phyloP scores from a whole-genome alignment of 805 yeast genomes.

The Wickerhamomyces pijperi region DNA sequence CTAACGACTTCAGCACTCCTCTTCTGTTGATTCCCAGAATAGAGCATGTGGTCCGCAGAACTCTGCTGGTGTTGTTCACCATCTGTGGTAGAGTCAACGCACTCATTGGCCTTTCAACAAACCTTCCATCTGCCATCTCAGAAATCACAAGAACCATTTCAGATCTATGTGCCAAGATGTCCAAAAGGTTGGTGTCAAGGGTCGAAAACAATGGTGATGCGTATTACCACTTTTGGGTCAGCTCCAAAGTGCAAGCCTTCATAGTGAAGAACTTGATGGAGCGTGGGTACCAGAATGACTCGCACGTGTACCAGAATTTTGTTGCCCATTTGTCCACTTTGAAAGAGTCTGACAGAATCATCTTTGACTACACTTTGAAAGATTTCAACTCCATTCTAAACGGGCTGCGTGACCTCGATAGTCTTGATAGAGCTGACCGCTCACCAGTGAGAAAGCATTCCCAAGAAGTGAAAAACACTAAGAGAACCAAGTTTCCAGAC shows the following conservation, averaged over 20 bases:
- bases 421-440: background rate
- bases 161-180: slow-evolving; percentile 2
- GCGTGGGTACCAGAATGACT: slow-evolving; percentile 1
- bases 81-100: slow-evolving; percentile 11
- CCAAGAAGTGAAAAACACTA: no score
- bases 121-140: slow-evolving; percentile 1
- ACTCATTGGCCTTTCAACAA: slow-evolving; percentile 6
- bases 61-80: slow-evolving; percentile 11
- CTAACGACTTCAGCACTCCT: slow-evolving; percentile 14
- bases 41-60: slow-evolving; percentile 12
- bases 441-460: no score
- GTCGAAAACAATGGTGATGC: slow-evolving; percentile 7
- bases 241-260: slow-evolving; percentile 12
- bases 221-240: slow-evolving; percentile 19
- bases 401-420: slow-evolving; percentile 3
- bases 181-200: slow-evolving; percentile 4
- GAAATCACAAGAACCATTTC: slow-evolving; percentile 8
- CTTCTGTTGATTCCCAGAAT: slow-evolving; percentile 12
- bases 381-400: slow-evolving; percentile 8
- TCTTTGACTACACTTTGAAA: slow-evolving; percentile 5
- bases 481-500: no score
- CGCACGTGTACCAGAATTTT: slow-evolving; percentile 6
- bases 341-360: slow-evolving; percentile 9
- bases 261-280: slow-evolving; percentile 8
- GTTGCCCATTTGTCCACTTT: slow-evolving; percentile 5